Percentiles rank a stretch among this genome's conserved stretches.
Evolutionary conservation across 2,329 filamentous ascomycete genomes (phyloP).

Genomic region (Hypoxylon sp.): DNA sequence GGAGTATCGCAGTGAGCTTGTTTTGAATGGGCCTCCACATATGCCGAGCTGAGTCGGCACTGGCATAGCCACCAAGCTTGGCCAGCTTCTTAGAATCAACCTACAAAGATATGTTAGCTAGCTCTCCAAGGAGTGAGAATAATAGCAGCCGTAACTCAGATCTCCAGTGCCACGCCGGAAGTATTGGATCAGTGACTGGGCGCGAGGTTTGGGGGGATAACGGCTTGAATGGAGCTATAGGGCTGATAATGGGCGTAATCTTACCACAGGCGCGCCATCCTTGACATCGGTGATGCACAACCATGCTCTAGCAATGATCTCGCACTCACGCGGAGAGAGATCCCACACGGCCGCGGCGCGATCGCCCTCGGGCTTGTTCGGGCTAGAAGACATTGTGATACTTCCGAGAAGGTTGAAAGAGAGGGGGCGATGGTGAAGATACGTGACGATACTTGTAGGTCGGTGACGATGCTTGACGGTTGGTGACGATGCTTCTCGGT

Average conservation of each 20-base stretch:
- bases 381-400: conserved; percentile 11
- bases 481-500: background rate
- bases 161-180: background rate
- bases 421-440: background rate
- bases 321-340: conserved; percentile 22
- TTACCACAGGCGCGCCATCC: conserved; percentile 22
- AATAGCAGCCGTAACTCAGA: background rate
- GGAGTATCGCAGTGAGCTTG: conserved; percentile 17
- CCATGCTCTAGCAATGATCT: conserved; percentile 25
- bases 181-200: background rate
- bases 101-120: conserved; percentile 1
- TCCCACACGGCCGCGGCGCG: background rate
- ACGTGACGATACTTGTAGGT: background rate
- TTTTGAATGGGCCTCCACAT: conserved; percentile 22
- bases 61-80: conserved; percentile 20
- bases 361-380: conserved; percentile 5
- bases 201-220: too few relatives aligned
- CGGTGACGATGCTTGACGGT: background rate
- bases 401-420: background rate
- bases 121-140: background rate
- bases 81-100: conserved; percentile 23
- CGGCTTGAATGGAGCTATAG: background rate
- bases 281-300: conserved; percentile 22
- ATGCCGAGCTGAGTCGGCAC: conserved; percentile 26
- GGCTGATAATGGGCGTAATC: background rate